These are phyloP conservation scores for Apiospora sp. DNA, from an alignment of 2,329 filamentous ascomycete genomes.

Conservation along the genomic window DNA sequence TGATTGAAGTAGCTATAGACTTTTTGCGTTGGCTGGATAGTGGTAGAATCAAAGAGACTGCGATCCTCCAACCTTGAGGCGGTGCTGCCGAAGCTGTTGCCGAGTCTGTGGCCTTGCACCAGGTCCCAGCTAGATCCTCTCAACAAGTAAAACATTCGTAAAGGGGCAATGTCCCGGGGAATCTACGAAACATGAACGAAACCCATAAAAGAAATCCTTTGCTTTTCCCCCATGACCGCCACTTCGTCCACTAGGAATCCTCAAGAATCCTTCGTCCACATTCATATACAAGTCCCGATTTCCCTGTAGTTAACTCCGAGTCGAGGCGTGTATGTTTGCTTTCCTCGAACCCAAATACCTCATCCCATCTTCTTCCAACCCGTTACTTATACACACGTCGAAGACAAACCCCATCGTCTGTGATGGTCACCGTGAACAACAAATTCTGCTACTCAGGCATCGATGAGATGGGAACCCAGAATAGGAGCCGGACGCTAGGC, in stretches of 20 bases:
- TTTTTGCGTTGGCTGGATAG: not conserved
- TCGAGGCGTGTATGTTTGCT: constrained; percentile 16
- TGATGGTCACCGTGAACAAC: not conserved
- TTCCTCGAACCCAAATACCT: not conserved
- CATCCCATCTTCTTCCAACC: not conserved
- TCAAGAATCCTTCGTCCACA: not conserved
- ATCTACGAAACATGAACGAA: constrained; percentile 15
- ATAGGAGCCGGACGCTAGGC: constrained; percentile 29
- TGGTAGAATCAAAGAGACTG: not conserved
- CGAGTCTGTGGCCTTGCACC: not conserved
- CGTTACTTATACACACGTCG: constrained; percentile 19
- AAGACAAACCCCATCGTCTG: constrained; percentile 9
- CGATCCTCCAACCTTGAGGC: not conserved
- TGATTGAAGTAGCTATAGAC: not conserved
- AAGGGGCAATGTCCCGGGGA: constrained; percentile 11
- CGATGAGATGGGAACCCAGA: not conserved
- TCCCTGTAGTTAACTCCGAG: constrained; percentile 11
- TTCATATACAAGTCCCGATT: constrained; percentile 15
- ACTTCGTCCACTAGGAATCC: not conserved
- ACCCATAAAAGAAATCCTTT: not conserved
- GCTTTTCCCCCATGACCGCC: constrained; percentile 7
- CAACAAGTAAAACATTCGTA: constrained; percentile 3
- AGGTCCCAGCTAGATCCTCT: not conserved
- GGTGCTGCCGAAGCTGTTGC: not conserved
- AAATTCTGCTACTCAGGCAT: not conserved